phyloP scores from a whole-genome alignment of 108 stramenopile genomes.

The Skeletonema marinoi region DNA sequence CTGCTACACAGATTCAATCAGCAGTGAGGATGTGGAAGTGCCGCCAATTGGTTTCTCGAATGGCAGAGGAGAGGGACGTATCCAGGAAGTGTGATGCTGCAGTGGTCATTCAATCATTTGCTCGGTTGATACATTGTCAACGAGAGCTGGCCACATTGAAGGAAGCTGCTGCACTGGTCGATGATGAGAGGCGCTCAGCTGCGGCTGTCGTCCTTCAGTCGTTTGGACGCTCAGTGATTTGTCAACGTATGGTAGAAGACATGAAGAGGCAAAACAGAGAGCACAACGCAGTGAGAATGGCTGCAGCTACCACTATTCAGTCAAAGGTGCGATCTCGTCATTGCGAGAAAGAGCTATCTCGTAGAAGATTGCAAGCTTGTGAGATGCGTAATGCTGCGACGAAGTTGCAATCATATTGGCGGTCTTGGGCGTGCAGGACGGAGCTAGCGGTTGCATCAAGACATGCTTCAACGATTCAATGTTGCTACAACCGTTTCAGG shows the following conservation, averaged over 20 bases:
- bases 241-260: no score
- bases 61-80: no score
- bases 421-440: slow-evolving; percentile 4
- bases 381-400: neutral
- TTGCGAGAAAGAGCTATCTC: neutral
- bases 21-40: slow-evolving; percentile 1
- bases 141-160: neutral
- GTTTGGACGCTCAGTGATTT: no score
- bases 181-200: no score
- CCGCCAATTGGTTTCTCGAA: no score
- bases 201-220: neutral
- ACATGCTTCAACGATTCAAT: neutral
- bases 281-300: neutral
- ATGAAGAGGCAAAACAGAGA: slow-evolving; percentile 1
- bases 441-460: neutral
- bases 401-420: slow-evolving; percentile 9
- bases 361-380: neutral
- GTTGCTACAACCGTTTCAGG: neutral
- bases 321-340: neutral
- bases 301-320: neutral
- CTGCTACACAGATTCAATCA: slow-evolving; percentile 13
- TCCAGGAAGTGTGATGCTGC: no score
- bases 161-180: neutral
- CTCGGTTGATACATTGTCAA: neutral
- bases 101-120: no score